Evolutionary conservation across 2,329 filamentous ascomycete species (phyloP), one percentile per base, ranked within the genome.

Genomic region (Phialocephala sp.): DNA sequence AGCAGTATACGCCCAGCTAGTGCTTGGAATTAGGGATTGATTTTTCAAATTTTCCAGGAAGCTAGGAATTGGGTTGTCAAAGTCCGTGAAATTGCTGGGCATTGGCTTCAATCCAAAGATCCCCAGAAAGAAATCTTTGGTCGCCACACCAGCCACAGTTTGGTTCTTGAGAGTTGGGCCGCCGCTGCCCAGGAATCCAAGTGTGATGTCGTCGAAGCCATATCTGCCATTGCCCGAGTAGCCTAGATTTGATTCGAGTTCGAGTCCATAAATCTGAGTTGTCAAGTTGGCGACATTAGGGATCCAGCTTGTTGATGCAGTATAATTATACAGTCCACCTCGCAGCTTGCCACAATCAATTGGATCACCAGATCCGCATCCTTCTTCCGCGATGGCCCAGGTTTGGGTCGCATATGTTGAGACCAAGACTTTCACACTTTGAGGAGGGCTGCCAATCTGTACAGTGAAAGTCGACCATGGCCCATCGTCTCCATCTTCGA

Each of bases 381-480:
- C 88, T 69, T 83, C 80, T 0, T 83, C 79, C 62, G 87, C 81
- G 1, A 87, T 83, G 1, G 87, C 84, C 89, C 89, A 92, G 54
- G 89, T 87, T 75, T 91, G 89, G 41, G 90, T 90, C 32, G 87
- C 80, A 4, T 85, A 83, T 8, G 90, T 92, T 72, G 89, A 91
- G 61, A 89, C 80, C 3, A 85, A 79, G 57, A 87, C 81, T 65
- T 84, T 83, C 24, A 87, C 80, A 41, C 77, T 76, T 69, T 86
- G 83, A 20, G 77, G 75, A 9, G 85, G 84, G 4, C 77, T 80
- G 56, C 87, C 87, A 20, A 84, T 81, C 72, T 79, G 84, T 63
- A 93, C 80, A 14, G 80, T 81, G 69, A 91, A 88, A 6, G 88
- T 85, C 14, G 89, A 92, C 91, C 91, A 94, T 66, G 84, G 84